A percentile compares a stretch with the other conserved stretches of the same genome.
These are phyloP conservation scores for Leishmania tropica DNA, from an alignment of 208 protist genomes.

Conservation along the genomic window DNA sequence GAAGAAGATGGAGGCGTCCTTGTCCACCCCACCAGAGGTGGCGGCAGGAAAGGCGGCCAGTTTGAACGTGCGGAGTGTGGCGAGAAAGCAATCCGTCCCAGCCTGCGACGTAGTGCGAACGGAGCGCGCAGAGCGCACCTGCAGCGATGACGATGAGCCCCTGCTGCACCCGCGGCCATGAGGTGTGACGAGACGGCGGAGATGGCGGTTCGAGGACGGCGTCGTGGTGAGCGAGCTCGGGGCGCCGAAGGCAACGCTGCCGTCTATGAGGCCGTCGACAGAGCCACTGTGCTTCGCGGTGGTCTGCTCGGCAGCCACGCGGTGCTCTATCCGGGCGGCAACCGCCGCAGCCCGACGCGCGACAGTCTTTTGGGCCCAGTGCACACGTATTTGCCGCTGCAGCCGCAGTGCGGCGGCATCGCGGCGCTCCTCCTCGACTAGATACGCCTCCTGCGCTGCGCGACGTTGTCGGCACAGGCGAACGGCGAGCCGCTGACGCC, in stretches of 20 bases:
- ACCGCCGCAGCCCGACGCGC: constrained; percentile 3
- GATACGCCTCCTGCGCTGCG: not conserved
- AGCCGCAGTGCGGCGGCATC: constrained; percentile 36
- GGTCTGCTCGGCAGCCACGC: constrained; percentile 20
- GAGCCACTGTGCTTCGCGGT: not conserved
- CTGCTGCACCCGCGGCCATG: not conserved
- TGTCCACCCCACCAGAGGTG: not conserved
- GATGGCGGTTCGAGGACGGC: not conserved
- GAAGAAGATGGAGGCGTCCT: not conserved
- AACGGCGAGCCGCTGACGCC: constrained; percentile 31
- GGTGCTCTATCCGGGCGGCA: constrained; percentile 20
- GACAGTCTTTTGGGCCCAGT: constrained; percentile 20
- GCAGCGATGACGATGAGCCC: not conserved
- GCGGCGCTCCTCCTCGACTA: constrained; percentile 9
- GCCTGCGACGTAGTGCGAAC: not conserved
- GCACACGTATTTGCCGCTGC: constrained; percentile 37
- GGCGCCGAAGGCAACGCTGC: not conserved
- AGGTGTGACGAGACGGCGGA: not conserved
- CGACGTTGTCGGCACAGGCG: constrained; percentile 8
- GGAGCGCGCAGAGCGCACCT: not conserved
- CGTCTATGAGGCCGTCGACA: not conserved
- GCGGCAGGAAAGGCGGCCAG: not conserved
- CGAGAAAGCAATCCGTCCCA: not conserved
- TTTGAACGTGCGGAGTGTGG: not conserved
- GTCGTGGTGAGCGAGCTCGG: not conserved